Evolutionary conservation across 1,139 yeast genomes (phyloP).

Genomic region (Yamadazyma epiphylla): DNA sequence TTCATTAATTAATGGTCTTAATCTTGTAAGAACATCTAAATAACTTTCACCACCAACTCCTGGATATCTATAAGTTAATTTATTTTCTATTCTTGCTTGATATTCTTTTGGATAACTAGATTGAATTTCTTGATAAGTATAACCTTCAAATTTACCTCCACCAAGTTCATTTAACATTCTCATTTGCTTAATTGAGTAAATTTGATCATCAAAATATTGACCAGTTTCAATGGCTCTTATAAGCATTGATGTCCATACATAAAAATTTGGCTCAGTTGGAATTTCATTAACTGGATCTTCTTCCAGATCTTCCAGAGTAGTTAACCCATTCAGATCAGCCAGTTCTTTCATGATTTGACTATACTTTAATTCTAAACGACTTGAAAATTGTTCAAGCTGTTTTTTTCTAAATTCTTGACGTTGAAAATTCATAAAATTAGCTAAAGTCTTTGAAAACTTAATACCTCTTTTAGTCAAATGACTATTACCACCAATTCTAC

Average conservation of each 20-base stretch:
- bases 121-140: conserved; percentile 80
- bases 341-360: conserved; percentile 26
- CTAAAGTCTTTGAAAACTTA: conserved; percentile 67
- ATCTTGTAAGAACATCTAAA: conserved; percentile 84
- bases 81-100: conserved; percentile 67
- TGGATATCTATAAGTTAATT: conserved; percentile 83
- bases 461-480: conserved; percentile 73
- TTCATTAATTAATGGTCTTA: conserved; percentile 88
- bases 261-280: conserved; percentile 65
- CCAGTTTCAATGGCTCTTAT: conserved; percentile 77
- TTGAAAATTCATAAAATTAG: conserved; percentile 71
- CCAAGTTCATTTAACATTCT: conserved; percentile 91
- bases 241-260: conserved; percentile 93
- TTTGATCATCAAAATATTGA: conserved; percentile 63
- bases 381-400: conserved; percentile 54
- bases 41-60: conserved; percentile 98
- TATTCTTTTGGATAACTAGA: conserved; percentile 71
- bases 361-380: conserved; percentile 40
- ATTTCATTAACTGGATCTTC: conserved; percentile 28
- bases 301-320: conserved; percentile 12
- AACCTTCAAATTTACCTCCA: conserved; percentile 88
- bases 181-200: conserved; percentile 82
- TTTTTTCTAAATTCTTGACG: conserved; percentile 63
- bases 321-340: conserved; percentile 12
- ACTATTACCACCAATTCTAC: conserved; percentile 90